Evolutionary conservation across 352 stramenopile species (phyloP).

Genomic region (Phytophthora tentaculata): DNA sequence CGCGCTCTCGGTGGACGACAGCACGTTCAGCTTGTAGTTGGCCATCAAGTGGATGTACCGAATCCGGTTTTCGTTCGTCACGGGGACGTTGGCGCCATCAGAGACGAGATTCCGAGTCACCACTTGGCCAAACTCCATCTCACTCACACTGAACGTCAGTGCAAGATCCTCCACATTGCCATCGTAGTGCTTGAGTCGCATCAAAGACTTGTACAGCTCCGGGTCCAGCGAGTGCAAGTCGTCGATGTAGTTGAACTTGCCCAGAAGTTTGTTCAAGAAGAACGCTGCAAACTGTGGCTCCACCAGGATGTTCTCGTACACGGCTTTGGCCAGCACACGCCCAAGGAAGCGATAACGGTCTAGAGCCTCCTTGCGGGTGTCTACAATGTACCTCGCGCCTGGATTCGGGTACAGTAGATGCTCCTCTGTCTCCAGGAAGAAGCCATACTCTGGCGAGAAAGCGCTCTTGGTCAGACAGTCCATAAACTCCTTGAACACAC

Average conservation of each 20-base stretch:
- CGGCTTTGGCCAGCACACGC: slow-evolving; percentile 94
- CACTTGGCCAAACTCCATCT: slow-evolving; percentile 77
- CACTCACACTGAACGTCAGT: slow-evolving; percentile 94
- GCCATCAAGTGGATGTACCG: slow-evolving; percentile 97
- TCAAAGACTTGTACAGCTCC: slow-evolving; percentile 95
- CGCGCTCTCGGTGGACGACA: slow-evolving; percentile 56
- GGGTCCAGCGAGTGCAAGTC: slow-evolving; percentile 95
- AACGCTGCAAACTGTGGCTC: slow-evolving; percentile 97
- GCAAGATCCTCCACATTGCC: slow-evolving; percentile 91
- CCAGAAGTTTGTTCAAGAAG: slow-evolving; percentile 96
- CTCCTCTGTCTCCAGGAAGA: slow-evolving; percentile 87
- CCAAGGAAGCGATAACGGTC: slow-evolving; percentile 96
- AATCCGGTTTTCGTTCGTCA: slow-evolving; percentile 95
- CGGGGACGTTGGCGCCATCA: slow-evolving; percentile 82
- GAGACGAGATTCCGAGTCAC: slow-evolving; percentile 82
- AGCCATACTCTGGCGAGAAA: slow-evolving; percentile 85
- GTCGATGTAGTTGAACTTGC: slow-evolving; percentile 88
- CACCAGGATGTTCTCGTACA: slow-evolving; percentile 97
- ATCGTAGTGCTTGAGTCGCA: slow-evolving; percentile 95
- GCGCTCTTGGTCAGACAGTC: slow-evolving; percentile 89
- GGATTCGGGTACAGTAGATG: slow-evolving; percentile 96
- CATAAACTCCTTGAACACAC: slow-evolving; percentile 98
- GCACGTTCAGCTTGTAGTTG: slow-evolving; percentile 97
- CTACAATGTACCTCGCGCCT: slow-evolving; percentile 71
- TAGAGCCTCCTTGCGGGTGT: slow-evolving; percentile 79